A percentile compares a stretch with the other conserved stretches of the same genome.
These are phyloP conservation scores for Nakazawaea wickerhamii DNA, from an alignment of 805 yeast species.

Conservation along the genomic window DNA sequence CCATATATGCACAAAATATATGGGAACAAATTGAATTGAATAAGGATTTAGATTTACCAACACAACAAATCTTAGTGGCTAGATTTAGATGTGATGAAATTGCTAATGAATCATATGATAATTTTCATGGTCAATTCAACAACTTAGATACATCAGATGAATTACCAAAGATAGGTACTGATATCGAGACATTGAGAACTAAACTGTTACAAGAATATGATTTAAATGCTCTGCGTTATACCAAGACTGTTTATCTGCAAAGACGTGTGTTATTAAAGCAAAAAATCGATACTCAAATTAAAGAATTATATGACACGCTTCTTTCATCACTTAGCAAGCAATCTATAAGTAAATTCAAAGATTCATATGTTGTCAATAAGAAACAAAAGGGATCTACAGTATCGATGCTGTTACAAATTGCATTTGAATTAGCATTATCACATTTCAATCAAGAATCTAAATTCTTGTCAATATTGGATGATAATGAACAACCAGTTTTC, in stretches of 20 bases:
- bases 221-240: constrained; percentile 70
- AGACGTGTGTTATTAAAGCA: constrained; percentile 45
- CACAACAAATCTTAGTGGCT: constrained; percentile 93
- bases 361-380: constrained; percentile 19
- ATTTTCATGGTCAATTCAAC: constrained; percentile 33
- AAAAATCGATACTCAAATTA: constrained; percentile 43
- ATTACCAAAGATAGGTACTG: constrained; percentile 33
- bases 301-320: constrained; percentile 37
- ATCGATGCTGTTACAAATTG: constrained; percentile 13
- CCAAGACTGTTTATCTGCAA: constrained; percentile 56
- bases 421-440: constrained; percentile 22
- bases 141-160: constrained; percentile 22
- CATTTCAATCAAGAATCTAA: constrained; percentile 28
- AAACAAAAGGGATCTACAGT: constrained; percentile 18
- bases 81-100: constrained; percentile 93
- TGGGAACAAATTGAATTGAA: constrained; percentile 94
- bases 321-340: constrained; percentile 31
- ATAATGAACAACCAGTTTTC: constrained; percentile 19
- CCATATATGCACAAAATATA: constrained; percentile 79
- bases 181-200: constrained; percentile 37
- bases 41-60: constrained; percentile 92
- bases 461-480: constrained; percentile 27
- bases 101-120: constrained; percentile 43
- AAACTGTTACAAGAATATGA: constrained; percentile 54
- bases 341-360: constrained; percentile 26